These are phyloP conservation scores for Penicillium sp. DNA, from an alignment of 2,329 filamentous ascomycete genomes.

Conservation along the genomic window DNA sequence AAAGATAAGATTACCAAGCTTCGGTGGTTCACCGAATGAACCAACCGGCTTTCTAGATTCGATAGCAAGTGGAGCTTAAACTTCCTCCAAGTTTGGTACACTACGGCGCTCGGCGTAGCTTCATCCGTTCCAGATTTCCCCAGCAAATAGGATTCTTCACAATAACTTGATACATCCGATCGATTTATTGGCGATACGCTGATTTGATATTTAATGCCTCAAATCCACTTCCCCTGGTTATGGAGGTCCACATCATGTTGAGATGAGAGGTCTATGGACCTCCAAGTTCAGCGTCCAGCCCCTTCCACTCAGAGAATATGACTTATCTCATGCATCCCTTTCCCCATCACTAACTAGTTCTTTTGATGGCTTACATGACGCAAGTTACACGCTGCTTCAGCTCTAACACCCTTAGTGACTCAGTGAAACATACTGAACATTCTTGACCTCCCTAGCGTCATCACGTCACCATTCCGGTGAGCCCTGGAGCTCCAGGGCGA, in stretches of 20 bases:
- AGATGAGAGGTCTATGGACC: no score
- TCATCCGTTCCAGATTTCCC: not conserved
- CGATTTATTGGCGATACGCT: not conserved
- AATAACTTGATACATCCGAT: not conserved
- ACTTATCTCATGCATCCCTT: not conserved
- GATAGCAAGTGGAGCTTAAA: not conserved
- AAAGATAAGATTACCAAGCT: constrained; percentile 5
- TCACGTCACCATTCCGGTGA: not conserved
- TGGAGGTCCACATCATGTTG: not conserved
- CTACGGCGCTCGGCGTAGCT: not conserved
- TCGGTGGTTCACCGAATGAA: not conserved
- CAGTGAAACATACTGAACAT: not conserved
- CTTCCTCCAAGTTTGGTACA: not conserved
- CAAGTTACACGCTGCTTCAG: not conserved
- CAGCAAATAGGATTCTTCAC: no score
- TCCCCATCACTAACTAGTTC: no score
- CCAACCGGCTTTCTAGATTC: not conserved
- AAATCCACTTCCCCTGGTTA: not conserved
- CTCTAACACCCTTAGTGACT: not conserved
- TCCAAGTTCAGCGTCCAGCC: no score
- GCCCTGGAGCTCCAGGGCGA: not conserved
- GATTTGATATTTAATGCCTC: not conserved
- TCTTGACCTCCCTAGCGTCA: not conserved
- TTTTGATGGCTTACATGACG: not conserved
- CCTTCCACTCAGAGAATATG: not conserved